These are phyloP conservation scores for Candida peoriensis DNA, from an alignment of 805 yeast species.

Conservation along the genomic window DNA sequence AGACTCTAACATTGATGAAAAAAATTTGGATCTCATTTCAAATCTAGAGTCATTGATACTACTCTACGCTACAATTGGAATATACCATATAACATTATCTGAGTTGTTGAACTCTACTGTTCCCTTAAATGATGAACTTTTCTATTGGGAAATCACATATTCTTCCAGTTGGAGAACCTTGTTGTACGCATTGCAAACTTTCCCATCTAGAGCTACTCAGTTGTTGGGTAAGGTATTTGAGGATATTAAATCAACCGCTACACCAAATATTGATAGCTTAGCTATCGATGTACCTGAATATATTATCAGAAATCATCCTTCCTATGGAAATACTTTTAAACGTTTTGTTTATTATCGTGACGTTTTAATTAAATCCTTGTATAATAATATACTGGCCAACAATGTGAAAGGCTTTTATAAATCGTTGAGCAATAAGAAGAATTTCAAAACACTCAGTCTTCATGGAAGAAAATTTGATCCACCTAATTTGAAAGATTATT, in stretches of 20 bases:
- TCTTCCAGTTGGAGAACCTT: constrained; percentile 27
- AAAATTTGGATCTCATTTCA: constrained; percentile 12
- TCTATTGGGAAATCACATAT: constrained; percentile 39
- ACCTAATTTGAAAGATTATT: constrained; percentile 16
- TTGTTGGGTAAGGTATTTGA: constrained; percentile 17
- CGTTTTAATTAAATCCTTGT: constrained; percentile 11
- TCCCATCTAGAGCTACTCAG: constrained; percentile 24
- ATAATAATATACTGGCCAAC: constrained; percentile 13
- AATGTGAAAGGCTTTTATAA: constrained; percentile 17
- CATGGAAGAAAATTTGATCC: constrained; percentile 1
- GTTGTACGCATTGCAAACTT: constrained; percentile 36
- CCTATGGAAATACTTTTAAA: constrained; percentile 8
- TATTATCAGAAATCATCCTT: constrained; percentile 6
- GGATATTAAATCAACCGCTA: constrained; percentile 21
- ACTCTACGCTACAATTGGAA: constrained; percentile 27
- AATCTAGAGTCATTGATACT: constrained; percentile 25
- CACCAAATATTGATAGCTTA: constrained; percentile 9
- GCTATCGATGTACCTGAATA: constrained; percentile 9
- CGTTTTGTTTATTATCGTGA: constrained; percentile 9
- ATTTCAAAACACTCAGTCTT: constrained; percentile 18
- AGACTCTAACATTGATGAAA: not conserved
- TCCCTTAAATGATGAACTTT: constrained; percentile 38
- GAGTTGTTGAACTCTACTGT: constrained; percentile 35
- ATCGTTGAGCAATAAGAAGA: constrained; percentile 23
- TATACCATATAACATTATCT: constrained; percentile 31